These are phyloP conservation scores for Pueraria montana DNA, from an alignment of 306 rosid genomes.

Conservation along the genomic window DNA sequence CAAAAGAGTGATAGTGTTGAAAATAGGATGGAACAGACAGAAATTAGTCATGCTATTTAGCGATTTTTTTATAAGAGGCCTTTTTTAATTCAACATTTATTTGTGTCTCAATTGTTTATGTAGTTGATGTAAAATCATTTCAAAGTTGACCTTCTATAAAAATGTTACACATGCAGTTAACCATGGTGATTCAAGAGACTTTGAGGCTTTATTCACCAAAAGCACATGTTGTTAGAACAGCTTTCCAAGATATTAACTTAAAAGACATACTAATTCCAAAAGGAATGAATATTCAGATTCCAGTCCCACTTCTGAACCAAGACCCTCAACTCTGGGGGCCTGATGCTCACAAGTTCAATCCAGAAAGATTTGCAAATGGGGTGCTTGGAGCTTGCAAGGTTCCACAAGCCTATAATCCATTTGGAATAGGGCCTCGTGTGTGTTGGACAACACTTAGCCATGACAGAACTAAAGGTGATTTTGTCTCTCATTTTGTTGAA, in stretches of 20 bases:
- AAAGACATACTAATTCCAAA: conserved; percentile 63
- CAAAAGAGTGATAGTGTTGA: no score
- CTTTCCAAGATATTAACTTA: conserved; percentile 55
- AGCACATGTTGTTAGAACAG: conserved; percentile 47
- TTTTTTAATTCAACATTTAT: neutral
- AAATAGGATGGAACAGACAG: neutral
- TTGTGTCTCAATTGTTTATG: neutral
- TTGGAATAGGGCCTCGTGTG: conserved; percentile 70
- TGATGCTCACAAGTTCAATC: conserved; percentile 70
- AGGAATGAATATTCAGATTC: conserved; percentile 70
- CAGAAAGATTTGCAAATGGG: conserved; percentile 71
- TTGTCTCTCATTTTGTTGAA: conserved; percentile 50
- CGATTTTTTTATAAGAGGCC: neutral
- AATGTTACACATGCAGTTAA: conserved; percentile 57
- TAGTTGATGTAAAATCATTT: neutral
- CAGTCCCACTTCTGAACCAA: conserved; percentile 61
- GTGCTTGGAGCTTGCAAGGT: conserved; percentile 59
- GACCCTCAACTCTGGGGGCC: conserved; percentile 65
- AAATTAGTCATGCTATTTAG: neutral
- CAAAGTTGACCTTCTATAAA: neutral
- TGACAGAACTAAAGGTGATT: conserved; percentile 66
- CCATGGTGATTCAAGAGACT: conserved; percentile 85
- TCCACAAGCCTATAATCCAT: conserved; percentile 69
- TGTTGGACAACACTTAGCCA: conserved; percentile 68
- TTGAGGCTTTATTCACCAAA: conserved; percentile 70